Conservation (phyloP, 2,329 filamentous ascomycete species). For the Simplicillium aogashimaense region DNA sequence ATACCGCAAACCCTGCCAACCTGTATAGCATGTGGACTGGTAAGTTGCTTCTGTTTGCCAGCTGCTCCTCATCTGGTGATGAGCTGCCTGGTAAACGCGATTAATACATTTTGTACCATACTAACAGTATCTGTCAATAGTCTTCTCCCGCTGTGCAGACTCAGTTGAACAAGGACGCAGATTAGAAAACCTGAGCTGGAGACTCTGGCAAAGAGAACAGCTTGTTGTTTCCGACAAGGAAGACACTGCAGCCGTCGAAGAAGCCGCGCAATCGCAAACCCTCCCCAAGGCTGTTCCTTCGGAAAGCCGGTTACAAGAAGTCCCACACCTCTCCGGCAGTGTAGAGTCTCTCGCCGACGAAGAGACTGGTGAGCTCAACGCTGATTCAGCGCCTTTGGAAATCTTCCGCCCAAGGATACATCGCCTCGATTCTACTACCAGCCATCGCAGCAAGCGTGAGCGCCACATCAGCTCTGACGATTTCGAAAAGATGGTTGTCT, state of each 20-base stretch:
- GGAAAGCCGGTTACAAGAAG: conserved; percentile 33
- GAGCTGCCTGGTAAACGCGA: background rate
- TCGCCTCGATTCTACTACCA: conserved; percentile 60
- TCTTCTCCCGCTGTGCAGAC: conserved; percentile 90
- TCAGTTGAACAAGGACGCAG: conserved; percentile 87
- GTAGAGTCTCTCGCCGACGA: conserved; percentile 67
- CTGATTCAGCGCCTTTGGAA: conserved; percentile 44
- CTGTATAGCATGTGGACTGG: conserved; percentile 96
- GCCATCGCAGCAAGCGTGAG: conserved; percentile 65
- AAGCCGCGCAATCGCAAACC: conserved; percentile 27
- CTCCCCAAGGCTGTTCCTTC: conserved; percentile 39
- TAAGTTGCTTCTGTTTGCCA: conserved; percentile 35
- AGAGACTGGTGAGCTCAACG: conserved; percentile 49
- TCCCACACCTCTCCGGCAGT: conserved; percentile 68
- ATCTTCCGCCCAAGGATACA: conserved; percentile 58
- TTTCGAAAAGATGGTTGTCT: conserved; percentile 87
- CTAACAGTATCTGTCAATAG: conserved; percentile 35
- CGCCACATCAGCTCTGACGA: conserved; percentile 89
- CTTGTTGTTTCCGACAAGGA: conserved; percentile 67
- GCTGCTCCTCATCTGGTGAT: conserved; percentile 1
- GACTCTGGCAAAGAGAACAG: conserved; percentile 80
- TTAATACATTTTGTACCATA: conserved; percentile 8
- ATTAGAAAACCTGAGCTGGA: conserved; percentile 92
- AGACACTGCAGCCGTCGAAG: conserved; percentile 33
- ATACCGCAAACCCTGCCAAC: conserved; percentile 85